phyloP scores from a whole-genome alignment of 106 monocot species.

The Dioscorea zingiberensis region DNA sequence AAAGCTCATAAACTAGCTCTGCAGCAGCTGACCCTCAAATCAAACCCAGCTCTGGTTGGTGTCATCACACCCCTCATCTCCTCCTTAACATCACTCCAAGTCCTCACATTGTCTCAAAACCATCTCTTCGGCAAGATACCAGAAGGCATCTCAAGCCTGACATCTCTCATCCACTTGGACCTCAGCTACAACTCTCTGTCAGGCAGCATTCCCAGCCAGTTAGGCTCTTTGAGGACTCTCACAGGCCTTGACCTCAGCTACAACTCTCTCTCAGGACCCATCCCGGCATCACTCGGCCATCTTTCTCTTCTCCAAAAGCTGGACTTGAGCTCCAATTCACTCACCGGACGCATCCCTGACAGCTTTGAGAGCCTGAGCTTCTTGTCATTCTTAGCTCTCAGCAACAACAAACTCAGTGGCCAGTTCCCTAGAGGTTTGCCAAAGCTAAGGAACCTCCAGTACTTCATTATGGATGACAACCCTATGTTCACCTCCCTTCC shows the following conservation, averaged over 20 bases:
- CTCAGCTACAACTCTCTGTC: constrained; percentile 77
- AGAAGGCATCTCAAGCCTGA: constrained; percentile 20
- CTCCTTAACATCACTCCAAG: constrained; percentile 46
- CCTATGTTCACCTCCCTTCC: constrained; percentile 58
- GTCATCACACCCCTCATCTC: constrained; percentile 49
- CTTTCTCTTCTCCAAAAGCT: constrained; percentile 73
- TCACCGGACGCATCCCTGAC: constrained; percentile 51
- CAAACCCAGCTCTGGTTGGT: constrained; percentile 60
- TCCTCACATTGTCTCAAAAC: constrained; percentile 82
- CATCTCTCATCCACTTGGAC: constrained; percentile 63
- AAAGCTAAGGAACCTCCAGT: constrained; percentile 70
- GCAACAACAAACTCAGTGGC: constrained; percentile 62
- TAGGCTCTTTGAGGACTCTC: constrained; percentile 34
- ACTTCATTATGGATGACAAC: constrained; percentile 76
- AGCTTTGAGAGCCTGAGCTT: constrained; percentile 24
- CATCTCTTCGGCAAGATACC: constrained; percentile 50
- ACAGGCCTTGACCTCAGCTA: constrained; percentile 77
- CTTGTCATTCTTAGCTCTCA: constrained; percentile 65
- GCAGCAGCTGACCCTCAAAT: constrained; percentile 72
- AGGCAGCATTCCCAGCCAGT: constrained; percentile 41
- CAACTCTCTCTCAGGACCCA: constrained; percentile 58
- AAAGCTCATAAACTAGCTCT: constrained; percentile 15
- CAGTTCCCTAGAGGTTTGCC: constrained; percentile 35
- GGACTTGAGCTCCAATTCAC: constrained; percentile 72
- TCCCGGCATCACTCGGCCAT: constrained; percentile 54